Conservation (phyloP, 441 rosid genomes). For the Croton setiger region DNA sequence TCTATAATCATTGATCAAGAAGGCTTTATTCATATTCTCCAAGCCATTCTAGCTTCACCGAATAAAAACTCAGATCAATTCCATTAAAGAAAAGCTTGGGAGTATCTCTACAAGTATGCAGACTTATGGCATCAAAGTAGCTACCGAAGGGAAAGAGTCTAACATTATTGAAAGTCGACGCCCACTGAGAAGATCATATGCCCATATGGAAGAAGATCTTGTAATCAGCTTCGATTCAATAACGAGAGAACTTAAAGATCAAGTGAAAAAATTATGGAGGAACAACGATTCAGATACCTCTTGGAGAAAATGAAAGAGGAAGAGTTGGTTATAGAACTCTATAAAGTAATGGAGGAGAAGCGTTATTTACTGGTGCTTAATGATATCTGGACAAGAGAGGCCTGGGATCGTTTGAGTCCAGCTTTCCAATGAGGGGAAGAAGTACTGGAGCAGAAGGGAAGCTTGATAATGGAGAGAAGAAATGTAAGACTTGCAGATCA, state of each 20-base stretch:
- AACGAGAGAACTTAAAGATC: conserved; percentile 1
- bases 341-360: conserved; percentile 20
- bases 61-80: not conserved
- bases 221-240: conserved; percentile 16
- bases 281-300: too few species aligned
- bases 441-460: too few species aligned
- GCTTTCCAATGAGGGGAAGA: conserved; percentile 23
- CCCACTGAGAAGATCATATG: not conserved
- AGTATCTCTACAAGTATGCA: not conserved
- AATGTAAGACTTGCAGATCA: too few species aligned
- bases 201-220: conserved; percentile 15
- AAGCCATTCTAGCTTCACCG: not conserved
- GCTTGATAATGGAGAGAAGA: too few species aligned
- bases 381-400: conserved; percentile 29
- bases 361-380: conserved; percentile 37
- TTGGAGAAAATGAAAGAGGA: conserved; percentile 23
- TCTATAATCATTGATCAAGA: too few species aligned
- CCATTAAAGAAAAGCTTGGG: not conserved
- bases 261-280: not conserved
- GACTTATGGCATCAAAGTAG: not conserved
- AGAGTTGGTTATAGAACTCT: conserved; percentile 23
- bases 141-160: not conserved
- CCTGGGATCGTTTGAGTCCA: conserved; percentile 25
- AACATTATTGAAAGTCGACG: not conserved
- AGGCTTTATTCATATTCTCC: not conserved